A percentile compares a stretch with the other conserved stretches of the same genome.
Conservation (phyloP, 495 filamentous ascomycete species). For the Penicillium alfredii region DNA sequence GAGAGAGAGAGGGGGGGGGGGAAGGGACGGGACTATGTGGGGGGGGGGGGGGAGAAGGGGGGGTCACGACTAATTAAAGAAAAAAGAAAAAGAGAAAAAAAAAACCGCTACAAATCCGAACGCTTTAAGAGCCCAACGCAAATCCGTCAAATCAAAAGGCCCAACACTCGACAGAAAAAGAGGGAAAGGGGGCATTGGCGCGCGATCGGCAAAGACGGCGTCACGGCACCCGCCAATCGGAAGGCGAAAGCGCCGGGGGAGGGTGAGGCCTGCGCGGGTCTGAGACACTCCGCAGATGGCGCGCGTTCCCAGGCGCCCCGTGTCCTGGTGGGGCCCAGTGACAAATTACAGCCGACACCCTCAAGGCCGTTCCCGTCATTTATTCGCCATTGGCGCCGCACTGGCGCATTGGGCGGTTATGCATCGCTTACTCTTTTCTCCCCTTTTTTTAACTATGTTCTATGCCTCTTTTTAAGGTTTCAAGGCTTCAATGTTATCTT, state of each 20-base stretch:
- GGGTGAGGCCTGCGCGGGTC: constrained; percentile 21
- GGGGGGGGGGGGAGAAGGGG: constrained; percentile 5
- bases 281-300: constrained; percentile 27
- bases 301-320: constrained; percentile 22
- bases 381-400: constrained; percentile 19
- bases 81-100: constrained; percentile 3
- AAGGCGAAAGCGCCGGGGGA: constrained; percentile 16
- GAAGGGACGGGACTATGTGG: background rate
- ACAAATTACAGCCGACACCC: no score
- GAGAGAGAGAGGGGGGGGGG: background rate
- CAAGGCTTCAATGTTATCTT: no score
- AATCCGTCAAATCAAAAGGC: no score
- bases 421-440: constrained; percentile 21
- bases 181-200: constrained; percentile 31
- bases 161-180: constrained; percentile 7
- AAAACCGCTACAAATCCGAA: constrained; percentile 1
- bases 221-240: constrained; percentile 26
- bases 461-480: no score
- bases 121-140: no score
- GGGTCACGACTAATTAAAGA: constrained; percentile 3
- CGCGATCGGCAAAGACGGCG: constrained; percentile 40
- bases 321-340: constrained; percentile 12
- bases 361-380: no score
- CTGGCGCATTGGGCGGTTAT: constrained; percentile 27
- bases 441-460: background rate